Conservation (phyloP, 805 yeast species). For the Hanseniaspora nectarophila region DNA sequence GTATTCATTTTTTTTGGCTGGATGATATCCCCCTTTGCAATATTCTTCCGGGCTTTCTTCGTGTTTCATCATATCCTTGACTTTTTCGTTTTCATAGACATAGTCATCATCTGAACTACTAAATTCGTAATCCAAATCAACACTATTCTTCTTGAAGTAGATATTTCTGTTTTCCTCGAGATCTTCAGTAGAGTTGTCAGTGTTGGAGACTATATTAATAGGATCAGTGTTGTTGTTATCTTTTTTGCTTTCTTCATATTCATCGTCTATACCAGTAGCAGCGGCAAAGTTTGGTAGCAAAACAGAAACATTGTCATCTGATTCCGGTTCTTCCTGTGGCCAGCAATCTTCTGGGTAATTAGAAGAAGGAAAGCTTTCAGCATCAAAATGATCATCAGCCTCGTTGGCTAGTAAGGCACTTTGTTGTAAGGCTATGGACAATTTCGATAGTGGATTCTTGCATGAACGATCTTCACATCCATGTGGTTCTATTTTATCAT, state of each 20-base stretch:
- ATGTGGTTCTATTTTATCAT: too few species aligned
- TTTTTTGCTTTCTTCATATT: neutral
- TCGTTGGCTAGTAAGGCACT: neutral
- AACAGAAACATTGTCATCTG: neutral
- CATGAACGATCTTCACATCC: neutral
- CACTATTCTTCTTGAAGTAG: slow-evolving; percentile 17
- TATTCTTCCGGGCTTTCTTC: slow-evolving; percentile 85
- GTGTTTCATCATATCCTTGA: slow-evolving; percentile 36
- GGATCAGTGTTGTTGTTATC: neutral
- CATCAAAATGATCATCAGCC: neutral
- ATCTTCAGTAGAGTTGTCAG: neutral
- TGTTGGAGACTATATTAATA: neutral
- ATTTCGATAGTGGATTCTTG: neutral
- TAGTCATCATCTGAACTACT: slow-evolving; percentile 18
- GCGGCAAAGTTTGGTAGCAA: slow-evolving; percentile 4
- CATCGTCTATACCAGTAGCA: slow-evolving; percentile 1
- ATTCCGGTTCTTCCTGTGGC: neutral
- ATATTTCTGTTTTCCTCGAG: neutral
- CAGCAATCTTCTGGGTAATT: neutral
- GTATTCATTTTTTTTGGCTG: slow-evolving; percentile 76
- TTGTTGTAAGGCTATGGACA: neutral
- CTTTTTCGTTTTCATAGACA: slow-evolving; percentile 27
- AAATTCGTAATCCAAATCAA: slow-evolving; percentile 15
- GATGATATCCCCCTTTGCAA: slow-evolving; percentile 89
- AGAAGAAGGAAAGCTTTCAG: neutral